These are phyloP conservation scores for Pneumocystis sp. DNA, from an alignment of 1,139 yeast species.

Conservation along the genomic window DNA sequence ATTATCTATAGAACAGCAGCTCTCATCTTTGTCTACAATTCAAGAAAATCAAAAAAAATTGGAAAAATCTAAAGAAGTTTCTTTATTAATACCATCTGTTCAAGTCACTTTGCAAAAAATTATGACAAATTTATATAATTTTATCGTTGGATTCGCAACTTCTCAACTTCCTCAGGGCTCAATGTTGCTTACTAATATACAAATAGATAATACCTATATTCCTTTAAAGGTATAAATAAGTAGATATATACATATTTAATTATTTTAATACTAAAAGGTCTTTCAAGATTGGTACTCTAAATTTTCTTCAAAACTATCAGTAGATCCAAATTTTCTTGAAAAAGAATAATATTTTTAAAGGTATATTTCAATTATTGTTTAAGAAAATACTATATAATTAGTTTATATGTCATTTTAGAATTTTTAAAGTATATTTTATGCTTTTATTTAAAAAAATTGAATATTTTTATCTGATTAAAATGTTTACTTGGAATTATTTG, in stretches of 20 bases:
- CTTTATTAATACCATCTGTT: constrained; percentile 20
- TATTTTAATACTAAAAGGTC: constrained; percentile 73
- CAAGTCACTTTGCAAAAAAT: constrained; percentile 63
- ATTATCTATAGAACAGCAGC: constrained; percentile 38
- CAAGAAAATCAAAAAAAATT: neutral
- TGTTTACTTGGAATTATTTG: no score
- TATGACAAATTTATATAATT: constrained; percentile 83
- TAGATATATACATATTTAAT: constrained; percentile 27
- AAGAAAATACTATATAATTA: neutral
- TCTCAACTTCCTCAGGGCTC: constrained; percentile 6
- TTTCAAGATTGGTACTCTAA: constrained; percentile 93
- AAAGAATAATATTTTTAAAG: constrained; percentile 6
- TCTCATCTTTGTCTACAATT: constrained; percentile 25
- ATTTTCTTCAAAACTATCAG: constrained; percentile 55
- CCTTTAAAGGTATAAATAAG: constrained; percentile 8
- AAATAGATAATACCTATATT: constrained; percentile 5
- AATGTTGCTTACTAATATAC: constrained; percentile 4
- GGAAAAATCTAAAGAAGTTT: constrained; percentile 12
- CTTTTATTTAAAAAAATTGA: no score
- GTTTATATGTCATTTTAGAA: neutral
- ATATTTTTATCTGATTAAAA: no score
- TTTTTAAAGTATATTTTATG: neutral
- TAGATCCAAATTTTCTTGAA: constrained; percentile 71
- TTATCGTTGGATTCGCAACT: constrained; percentile 70
- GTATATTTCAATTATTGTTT: neutral